Evolutionary conservation across 2,329 filamentous ascomycete species (phyloP), one percentile per base, ranked within the genome.

Genomic region (Proliferodiscus dingleyae): DNA sequence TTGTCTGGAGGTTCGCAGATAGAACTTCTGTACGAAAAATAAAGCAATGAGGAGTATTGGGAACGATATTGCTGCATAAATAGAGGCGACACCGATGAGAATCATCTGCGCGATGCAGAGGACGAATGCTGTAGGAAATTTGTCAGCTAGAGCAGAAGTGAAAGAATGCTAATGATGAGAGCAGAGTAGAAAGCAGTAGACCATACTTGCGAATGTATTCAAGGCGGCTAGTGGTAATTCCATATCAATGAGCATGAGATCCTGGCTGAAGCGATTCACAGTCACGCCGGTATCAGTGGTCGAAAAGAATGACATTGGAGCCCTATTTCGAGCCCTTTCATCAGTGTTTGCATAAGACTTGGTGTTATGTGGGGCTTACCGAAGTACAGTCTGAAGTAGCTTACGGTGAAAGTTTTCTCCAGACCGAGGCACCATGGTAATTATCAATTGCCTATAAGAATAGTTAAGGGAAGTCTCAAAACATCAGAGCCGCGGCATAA

Each of bases 211-310:
- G 18, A 37, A 37, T 16, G 42, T 45, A 39, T 39, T 36, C 66
- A 64, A 67, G 71, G 22, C 40, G 8, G 48, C 45, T 16, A 39
- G 30, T 7, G 55, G 56, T 9, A 59, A 44, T 29, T 58, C 51
- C 9, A 49, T 45, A 38, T 57, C 55, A 19, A 59, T 48, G 7
- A 58, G 39, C n/a, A 47, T 41, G 16, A 59, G 37, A 21, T 74
- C 71, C 47, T 73, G 71, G 0, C 67, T 69, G 47, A 74, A 74
- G 4, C 68, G 47, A 18, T 71, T 72, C 3, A 66, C 67, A 15
- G 70, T 59, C 11, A 44, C 16, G 15, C 49, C 49, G 18, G 38
- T 51, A 33, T 51, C 46, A 16, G 46, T 49, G 9, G 22, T 43
- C 4, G 29, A 45, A 21, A 43, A 51, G 22, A 51, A 51, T 70